These are phyloP conservation scores for Suillus clintonianus DNA, from an alignment of 768 basidiomycete species.

Conservation along the genomic window DNA sequence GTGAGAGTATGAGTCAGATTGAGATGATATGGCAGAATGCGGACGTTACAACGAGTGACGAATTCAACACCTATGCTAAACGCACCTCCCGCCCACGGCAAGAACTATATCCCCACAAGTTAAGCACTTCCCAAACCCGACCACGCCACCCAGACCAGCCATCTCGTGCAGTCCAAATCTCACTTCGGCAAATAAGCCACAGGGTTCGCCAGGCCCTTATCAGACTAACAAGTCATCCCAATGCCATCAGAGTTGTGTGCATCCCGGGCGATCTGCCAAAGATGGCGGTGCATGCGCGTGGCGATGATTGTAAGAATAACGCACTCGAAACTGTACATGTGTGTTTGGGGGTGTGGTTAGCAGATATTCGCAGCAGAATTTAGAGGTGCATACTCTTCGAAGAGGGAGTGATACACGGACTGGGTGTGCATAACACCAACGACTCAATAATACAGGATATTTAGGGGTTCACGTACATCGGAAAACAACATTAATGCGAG, in stretches of 20 bases:
- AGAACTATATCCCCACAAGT: neutral
- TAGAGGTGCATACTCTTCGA: neutral
- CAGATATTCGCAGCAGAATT: neutral
- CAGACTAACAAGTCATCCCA: neutral
- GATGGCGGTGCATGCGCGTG: neutral
- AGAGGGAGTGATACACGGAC: neutral
- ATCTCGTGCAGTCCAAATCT: neutral
- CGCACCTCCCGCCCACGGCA: neutral
- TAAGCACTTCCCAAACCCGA: neutral
- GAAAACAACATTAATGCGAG: neutral
- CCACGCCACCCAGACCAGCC: neutral
- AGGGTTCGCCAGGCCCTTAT: neutral
- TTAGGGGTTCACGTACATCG: neutral
- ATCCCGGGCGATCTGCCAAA: neutral
- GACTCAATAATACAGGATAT: neutral
- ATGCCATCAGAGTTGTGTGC: neutral
- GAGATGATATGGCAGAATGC: too few relatives aligned
- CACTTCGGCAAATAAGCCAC: neutral
- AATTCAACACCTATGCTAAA: too few relatives aligned
- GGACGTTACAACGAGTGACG: too few relatives aligned
- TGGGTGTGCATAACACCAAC: neutral
- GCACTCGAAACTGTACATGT: neutral
- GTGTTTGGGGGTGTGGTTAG: neutral
- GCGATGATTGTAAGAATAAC: neutral
- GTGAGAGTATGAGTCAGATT: too few relatives aligned